phyloP scores from a whole-genome alignment of 805 yeast genomes.

The Ogataea methanolica region DNA sequence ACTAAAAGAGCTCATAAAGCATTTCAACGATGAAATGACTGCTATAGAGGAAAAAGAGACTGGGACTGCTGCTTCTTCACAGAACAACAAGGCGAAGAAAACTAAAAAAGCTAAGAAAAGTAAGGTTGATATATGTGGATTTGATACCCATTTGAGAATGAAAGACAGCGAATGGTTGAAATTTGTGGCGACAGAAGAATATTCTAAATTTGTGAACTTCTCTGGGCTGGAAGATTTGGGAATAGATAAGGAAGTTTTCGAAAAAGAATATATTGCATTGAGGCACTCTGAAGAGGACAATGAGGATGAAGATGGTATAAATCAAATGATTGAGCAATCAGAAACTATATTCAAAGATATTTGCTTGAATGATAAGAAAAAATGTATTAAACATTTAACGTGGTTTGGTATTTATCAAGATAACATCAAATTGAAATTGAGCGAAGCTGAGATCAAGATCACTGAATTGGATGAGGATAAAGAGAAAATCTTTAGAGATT shows the following conservation, averaged over 20 bases:
- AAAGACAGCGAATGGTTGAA: conserved; percentile 20
- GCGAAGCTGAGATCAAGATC: conserved; percentile 20
- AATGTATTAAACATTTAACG: conserved; percentile 47
- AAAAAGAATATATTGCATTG: conserved; percentile 10
- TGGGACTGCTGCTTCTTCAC: not conserved
- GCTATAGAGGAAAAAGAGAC: conserved; percentile 7
- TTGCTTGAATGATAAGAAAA: conserved; percentile 51
- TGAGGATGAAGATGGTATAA: conserved; percentile 11
- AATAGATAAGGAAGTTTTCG: conserved; percentile 6
- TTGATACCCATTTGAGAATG: conserved; percentile 28
- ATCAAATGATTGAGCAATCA: conserved; percentile 1
- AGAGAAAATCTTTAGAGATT: conserved; percentile 30
- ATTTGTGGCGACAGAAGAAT: conserved; percentile 12
- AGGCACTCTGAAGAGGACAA: conserved; percentile 3
- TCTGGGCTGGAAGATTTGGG: conserved; percentile 6
- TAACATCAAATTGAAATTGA: conserved; percentile 33
- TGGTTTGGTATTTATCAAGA: conserved; percentile 31
- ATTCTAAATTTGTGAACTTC: conserved; percentile 5
- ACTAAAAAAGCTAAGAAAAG: conserved; percentile 16
- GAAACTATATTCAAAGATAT: conserved; percentile 20
- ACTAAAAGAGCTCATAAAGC: conserved; percentile 34
- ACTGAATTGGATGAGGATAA: conserved; percentile 23
- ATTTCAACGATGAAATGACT: conserved; percentile 34
- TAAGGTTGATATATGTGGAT: conserved; percentile 50
- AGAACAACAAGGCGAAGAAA: conserved; percentile 9